phyloP scores from a whole-genome alignment of 2,329 filamentous ascomycete species.

The Diplocarpon rosae region DNA sequence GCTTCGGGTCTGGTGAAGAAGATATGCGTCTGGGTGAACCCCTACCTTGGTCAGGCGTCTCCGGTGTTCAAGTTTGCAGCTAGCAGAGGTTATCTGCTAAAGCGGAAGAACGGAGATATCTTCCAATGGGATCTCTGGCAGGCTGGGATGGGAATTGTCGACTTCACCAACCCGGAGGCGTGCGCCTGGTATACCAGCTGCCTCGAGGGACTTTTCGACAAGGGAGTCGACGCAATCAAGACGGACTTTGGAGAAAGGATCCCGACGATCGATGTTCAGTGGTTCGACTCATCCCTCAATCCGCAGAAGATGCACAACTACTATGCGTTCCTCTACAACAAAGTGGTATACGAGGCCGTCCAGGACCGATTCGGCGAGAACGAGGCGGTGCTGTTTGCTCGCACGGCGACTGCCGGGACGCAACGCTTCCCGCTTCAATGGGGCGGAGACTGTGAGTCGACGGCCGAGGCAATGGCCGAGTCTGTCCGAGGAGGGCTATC shows the following conservation, averaged over 20 bases:
- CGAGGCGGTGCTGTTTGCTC: conserved; percentile 46
- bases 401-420: conserved; percentile 45
- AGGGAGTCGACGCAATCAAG: conserved; percentile 50
- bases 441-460: conserved; percentile 54
- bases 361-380: conserved; percentile 36
- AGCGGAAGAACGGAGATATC: conserved; percentile 45
- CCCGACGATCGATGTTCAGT: conserved; percentile 42
- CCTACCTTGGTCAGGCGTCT: conserved; percentile 49
- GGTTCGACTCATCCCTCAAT: conserved; percentile 38
- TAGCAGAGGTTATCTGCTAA: conserved; percentile 46
- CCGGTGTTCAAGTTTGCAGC: conserved; percentile 45
- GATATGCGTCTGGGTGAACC: conserved; percentile 52
- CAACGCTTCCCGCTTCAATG: conserved; percentile 49
- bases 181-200: conserved; percentile 43
- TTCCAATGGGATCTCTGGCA: conserved; percentile 58
- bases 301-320: conserved; percentile 52
- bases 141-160: conserved; percentile 50
- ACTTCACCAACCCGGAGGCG: conserved; percentile 52
- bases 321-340: conserved; percentile 51
- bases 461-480: conserved; percentile 51
- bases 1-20: conserved; percentile 31
- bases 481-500: conserved; percentile 47
- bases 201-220: conserved; percentile 43
- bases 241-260: conserved; percentile 55
- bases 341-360: conserved; percentile 44